Percentiles rank a stretch among this genome's conserved stretches.
phyloP scores from a whole-genome alignment of 495 filamentous ascomycete species.

The Penicillium atrosanguineum region DNA sequence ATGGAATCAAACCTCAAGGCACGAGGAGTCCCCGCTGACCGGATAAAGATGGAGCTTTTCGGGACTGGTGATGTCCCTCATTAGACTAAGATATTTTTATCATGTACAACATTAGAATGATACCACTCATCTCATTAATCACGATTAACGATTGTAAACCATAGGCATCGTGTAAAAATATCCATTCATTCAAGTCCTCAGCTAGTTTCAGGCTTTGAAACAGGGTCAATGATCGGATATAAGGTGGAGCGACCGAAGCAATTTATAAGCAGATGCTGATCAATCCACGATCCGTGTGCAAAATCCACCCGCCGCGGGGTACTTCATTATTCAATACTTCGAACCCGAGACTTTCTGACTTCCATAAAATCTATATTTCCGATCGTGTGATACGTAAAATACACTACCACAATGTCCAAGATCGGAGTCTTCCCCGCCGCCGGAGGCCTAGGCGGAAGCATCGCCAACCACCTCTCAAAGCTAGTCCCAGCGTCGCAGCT shows the following conservation, averaged over 20 bases:
- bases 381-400: too few species aligned
- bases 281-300: neutral
- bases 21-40: conserved; percentile 50
- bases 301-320: neutral
- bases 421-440: conserved; percentile 53
- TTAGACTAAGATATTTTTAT: neutral
- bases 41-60: conserved; percentile 66
- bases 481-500: conserved; percentile 38
- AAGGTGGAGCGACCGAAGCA: neutral
- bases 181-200: too few species aligned
- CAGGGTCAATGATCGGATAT: neutral
- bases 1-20: conserved; percentile 45
- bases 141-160: conserved; percentile 2
- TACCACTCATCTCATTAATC: conserved; percentile 9
- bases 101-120: conserved; percentile 3
- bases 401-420: conserved; percentile 20
- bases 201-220: neutral
- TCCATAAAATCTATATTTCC: too few species aligned
- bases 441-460: conserved; percentile 47
- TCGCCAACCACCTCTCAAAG: conserved; percentile 41
- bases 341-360: too few species aligned
- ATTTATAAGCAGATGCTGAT: conserved; percentile 15
- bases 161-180: too few species aligned
- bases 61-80: conserved; percentile 53
- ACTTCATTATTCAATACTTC: too few species aligned